phyloP scores from a whole-genome alignment of 495 filamentous ascomycete genomes.

The Neurospora sp. region DNA sequence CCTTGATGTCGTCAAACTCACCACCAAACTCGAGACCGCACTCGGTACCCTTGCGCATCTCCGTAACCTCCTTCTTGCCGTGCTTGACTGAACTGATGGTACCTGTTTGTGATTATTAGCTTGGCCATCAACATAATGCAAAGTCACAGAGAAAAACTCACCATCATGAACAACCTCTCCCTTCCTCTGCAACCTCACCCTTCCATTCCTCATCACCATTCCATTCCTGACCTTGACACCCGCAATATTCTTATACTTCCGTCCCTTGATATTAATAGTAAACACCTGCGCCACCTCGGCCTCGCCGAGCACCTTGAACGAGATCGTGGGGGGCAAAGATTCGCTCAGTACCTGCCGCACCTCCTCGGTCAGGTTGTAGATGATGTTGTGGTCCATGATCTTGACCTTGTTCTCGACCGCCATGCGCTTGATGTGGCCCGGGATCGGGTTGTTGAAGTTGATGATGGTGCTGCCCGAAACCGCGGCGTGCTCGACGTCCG shows the following conservation, averaged over 20 bases:
- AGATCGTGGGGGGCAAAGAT: slow-evolving; percentile 54
- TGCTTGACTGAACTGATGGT: slow-evolving; percentile 73
- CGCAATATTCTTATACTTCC: slow-evolving; percentile 61
- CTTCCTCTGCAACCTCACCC: slow-evolving; percentile 60
- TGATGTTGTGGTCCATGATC: slow-evolving; percentile 82
- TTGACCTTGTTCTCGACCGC: slow-evolving; percentile 60
- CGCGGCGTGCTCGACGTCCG: slow-evolving; percentile 80
- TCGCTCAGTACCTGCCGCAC: slow-evolving; percentile 60
- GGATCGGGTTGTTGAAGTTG: slow-evolving; percentile 73
- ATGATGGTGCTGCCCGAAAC: slow-evolving; percentile 62
- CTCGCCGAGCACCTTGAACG: slow-evolving; percentile 66
- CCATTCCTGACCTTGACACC: slow-evolving; percentile 87
- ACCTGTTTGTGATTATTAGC: slow-evolving; percentile 38
- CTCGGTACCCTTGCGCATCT: slow-evolving; percentile 85
- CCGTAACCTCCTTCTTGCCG: slow-evolving; percentile 77
- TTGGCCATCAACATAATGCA: too few relatives aligned
- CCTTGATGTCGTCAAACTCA: slow-evolving; percentile 60
- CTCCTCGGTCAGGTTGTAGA: slow-evolving; percentile 82
- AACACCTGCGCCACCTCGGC: slow-evolving; percentile 80
- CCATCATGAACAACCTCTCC: slow-evolving; percentile 69
- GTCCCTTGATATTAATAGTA: slow-evolving; percentile 66
- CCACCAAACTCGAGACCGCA: slow-evolving; percentile 81
- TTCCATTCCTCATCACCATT: slow-evolving; percentile 45
- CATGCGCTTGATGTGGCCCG: slow-evolving; percentile 55
- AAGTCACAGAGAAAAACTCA: slow-evolving; percentile 30